These are phyloP conservation scores for Angomonas deanei DNA, from an alignment of 208 protist species.

Conservation along the genomic window DNA sequence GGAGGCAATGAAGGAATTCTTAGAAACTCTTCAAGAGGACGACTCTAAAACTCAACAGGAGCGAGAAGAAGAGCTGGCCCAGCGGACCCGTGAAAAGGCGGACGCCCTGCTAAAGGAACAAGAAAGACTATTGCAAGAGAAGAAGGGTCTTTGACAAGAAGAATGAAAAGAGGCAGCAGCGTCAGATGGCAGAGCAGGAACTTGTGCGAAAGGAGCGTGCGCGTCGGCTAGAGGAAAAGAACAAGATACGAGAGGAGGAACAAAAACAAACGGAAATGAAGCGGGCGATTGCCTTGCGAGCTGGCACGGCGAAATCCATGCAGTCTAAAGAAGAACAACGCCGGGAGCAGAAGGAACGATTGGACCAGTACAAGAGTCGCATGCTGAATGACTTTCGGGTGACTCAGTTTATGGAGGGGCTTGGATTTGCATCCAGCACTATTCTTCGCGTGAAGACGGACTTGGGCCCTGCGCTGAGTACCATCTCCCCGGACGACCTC, in stretches of 20 bases:
- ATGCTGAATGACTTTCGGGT: conserved; percentile 37
- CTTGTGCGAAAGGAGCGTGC: conserved; percentile 20
- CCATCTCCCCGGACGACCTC: conserved; percentile 65
- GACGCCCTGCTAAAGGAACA: not conserved
- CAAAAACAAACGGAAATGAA: conserved; percentile 16
- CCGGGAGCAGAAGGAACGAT: conserved; percentile 5
- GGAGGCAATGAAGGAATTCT: not conserved
- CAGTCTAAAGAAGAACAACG: conserved; percentile 14
- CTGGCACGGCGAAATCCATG: not conserved
- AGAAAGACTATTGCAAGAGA: not conserved
- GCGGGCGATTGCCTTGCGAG: conserved; percentile 16
- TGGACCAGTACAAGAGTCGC: conserved; percentile 20
- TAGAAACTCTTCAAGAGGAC: not conserved
- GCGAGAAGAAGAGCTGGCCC: not conserved
- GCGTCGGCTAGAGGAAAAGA: conserved; percentile 13
- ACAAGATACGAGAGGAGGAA: not conserved
- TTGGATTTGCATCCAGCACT: conserved; percentile 37
- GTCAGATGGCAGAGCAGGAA: conserved; percentile 8
- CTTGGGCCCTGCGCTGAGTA: conserved; percentile 25
- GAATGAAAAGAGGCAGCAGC: not conserved
- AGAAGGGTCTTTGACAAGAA: not conserved
- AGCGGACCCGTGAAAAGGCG: not conserved
- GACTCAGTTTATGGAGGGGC: conserved; percentile 50
- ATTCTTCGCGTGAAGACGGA: conserved; percentile 30
- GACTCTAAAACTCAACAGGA: not conserved